phyloP scores from a whole-genome alignment of 352 stramenopile genomes.

The Globisporangium lucens region DNA sequence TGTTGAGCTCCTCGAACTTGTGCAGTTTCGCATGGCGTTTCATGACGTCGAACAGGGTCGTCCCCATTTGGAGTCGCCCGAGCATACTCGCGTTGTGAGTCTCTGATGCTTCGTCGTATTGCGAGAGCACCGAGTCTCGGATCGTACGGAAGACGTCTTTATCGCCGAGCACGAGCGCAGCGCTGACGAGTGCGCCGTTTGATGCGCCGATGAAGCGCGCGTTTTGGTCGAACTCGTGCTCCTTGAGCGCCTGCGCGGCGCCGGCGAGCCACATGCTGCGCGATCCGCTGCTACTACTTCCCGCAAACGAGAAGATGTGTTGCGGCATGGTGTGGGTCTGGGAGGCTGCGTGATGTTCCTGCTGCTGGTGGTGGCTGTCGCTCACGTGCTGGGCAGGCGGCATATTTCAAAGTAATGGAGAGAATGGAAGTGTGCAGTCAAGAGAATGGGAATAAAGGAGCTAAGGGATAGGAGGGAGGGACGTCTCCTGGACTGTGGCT shows the following conservation, averaged over 20 bases:
- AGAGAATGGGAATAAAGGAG: not conserved
- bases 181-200: conserved; percentile 38
- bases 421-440: not conserved
- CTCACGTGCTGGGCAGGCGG: not conserved
- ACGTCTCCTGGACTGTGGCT: not conserved
- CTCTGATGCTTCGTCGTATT: conserved; percentile 20
- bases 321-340: not conserved
- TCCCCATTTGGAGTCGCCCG: conserved; percentile 43
- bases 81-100: conserved; percentile 25
- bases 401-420: conserved; percentile 6
- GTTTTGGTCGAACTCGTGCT: conserved; percentile 34
- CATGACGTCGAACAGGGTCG: conserved; percentile 48
- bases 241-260: conserved; percentile 51
- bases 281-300: conserved; percentile 31
- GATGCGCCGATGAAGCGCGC: conserved; percentile 43
- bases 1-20: conserved; percentile 28
- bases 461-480: not conserved
- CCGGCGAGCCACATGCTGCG: conserved; percentile 62
- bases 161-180: conserved; percentile 30
- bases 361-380: not conserved
- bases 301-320: conserved; percentile 44
- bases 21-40: conserved; percentile 27
- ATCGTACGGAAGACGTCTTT: conserved; percentile 46
- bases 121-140: conserved; percentile 33
- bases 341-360: not conserved